Evolutionary conservation across 768 basidiomycete genomes (phyloP).

Genomic region (Panaeolus papilionaceus): DNA sequence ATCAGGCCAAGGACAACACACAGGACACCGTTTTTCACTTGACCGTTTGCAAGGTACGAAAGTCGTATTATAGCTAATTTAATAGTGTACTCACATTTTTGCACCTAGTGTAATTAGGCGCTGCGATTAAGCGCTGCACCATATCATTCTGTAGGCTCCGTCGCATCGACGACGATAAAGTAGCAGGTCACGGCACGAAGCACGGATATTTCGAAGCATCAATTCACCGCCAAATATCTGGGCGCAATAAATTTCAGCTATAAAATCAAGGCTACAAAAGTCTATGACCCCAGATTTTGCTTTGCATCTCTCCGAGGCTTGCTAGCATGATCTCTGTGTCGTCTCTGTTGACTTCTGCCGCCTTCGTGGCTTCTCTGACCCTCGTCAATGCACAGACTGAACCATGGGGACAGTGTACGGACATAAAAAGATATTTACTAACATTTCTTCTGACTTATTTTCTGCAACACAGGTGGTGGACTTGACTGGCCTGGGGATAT

Average conservation of each 20-base stretch:
- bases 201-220: background rate
- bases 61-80: too few species aligned
- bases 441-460: background rate
- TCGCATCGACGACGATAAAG: background rate
- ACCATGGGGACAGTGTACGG: constrained; percentile 4
- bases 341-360: background rate
- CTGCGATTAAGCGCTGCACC: too few species aligned
- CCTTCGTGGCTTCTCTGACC: background rate
- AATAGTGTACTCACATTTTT: too few species aligned
- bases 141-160: too few species aligned
- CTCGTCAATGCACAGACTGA: background rate
- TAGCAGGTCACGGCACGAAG: background rate
- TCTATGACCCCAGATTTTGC: background rate
- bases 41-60: too few species aligned
- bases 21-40: too few species aligned
- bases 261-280: background rate
- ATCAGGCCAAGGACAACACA: too few species aligned
- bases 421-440: background rate
- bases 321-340: background rate
- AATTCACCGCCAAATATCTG: background rate
- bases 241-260: background rate
- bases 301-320: background rate
- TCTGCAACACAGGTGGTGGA: background rate
- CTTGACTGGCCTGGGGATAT: constrained; percentile 4
- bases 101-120: background rate